phyloP scores from a whole-genome alignment of 108 stramenopile genomes.

The Nitzschia sp. region DNA sequence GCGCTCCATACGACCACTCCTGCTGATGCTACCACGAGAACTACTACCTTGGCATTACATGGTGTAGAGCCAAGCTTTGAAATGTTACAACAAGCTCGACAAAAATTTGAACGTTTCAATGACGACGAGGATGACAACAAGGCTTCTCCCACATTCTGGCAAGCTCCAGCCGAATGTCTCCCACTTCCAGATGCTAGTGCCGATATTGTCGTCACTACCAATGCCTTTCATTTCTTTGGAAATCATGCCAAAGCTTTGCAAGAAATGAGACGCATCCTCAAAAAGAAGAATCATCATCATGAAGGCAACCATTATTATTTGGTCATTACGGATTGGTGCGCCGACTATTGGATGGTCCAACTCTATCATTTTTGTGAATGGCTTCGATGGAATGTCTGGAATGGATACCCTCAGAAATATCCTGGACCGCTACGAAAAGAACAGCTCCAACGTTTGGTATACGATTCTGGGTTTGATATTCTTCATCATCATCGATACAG shows the following conservation, averaged over 20 bases:
- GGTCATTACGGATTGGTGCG: constrained; percentile 28
- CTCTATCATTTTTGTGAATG: constrained; percentile 19
- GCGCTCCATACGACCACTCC: neutral
- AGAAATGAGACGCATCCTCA: constrained; percentile 20
- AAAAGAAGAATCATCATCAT: neutral
- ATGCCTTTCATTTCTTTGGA: constrained; percentile 32
- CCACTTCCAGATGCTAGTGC: constrained; percentile 8
- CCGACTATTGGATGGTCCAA: constrained; percentile 7
- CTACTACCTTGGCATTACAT: neutral
- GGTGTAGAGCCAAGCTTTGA: constrained; percentile 23
- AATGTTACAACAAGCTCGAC: constrained; percentile 16
- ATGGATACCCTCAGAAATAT: constrained; percentile 12
- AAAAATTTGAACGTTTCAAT: constrained; percentile 10
- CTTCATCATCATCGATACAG: neutral
- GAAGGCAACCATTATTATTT: neutral
- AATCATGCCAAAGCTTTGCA: constrained; percentile 4
- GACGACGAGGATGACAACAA: neutral
- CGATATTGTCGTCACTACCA: constrained; percentile 22
- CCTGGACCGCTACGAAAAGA: constrained; percentile 7
- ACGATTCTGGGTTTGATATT: constrained; percentile 9
- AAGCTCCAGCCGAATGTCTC: constrained; percentile 19
- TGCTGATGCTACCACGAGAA: neutral
- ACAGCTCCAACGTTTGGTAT: constrained; percentile 5
- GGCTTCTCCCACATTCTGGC: neutral
- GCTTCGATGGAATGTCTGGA: constrained; percentile 16